These are phyloP conservation scores for Thelephora aurantiotincta DNA, from an alignment of 768 basidiomycete genomes.

Conservation along the genomic window DNA sequence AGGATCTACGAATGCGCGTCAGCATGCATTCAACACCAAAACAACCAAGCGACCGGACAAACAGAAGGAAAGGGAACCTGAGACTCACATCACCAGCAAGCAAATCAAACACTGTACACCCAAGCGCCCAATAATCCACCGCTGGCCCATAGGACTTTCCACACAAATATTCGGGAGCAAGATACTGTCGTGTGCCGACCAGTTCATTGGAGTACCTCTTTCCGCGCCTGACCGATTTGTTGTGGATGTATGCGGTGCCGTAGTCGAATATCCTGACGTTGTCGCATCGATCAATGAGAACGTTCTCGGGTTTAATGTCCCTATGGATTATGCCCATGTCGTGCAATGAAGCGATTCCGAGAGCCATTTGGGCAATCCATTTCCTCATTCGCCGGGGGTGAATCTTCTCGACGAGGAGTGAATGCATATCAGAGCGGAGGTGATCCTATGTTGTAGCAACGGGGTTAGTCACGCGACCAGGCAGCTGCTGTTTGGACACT, in stretches of 20 bases:
- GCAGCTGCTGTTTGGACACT: background rate
- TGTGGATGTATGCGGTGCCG: constrained; percentile 10
- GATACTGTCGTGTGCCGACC: constrained; percentile 13
- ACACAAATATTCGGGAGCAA: constrained; percentile 12
- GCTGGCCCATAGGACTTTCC: constrained; percentile 12
- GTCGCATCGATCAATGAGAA: constrained; percentile 21
- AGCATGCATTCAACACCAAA: background rate
- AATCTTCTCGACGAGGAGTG: constrained; percentile 1
- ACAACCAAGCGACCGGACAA: background rate
- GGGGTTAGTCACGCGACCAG: background rate
- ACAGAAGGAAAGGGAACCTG: background rate
- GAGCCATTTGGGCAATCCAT: constrained; percentile 17
- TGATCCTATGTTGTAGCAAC: constrained; percentile 6
- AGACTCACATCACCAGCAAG: constrained; percentile 15
- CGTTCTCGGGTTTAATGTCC: constrained; percentile 46
- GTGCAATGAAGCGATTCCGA: constrained; percentile 26
- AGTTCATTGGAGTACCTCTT: constrained; percentile 8
- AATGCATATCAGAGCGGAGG: constrained; percentile 8
- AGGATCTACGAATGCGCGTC: constrained; percentile 1
- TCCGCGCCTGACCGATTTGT: constrained; percentile 7
- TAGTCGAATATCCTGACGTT: constrained; percentile 15
- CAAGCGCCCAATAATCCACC: constrained; percentile 18
- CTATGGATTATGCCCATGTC: constrained; percentile 41
- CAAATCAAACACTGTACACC: constrained; percentile 14
- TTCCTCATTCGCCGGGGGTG: constrained; percentile 3